These are phyloP conservation scores for Trametes sp. DNA, from an alignment of 1,284 basidiomycete species.

Conservation along the genomic window DNA sequence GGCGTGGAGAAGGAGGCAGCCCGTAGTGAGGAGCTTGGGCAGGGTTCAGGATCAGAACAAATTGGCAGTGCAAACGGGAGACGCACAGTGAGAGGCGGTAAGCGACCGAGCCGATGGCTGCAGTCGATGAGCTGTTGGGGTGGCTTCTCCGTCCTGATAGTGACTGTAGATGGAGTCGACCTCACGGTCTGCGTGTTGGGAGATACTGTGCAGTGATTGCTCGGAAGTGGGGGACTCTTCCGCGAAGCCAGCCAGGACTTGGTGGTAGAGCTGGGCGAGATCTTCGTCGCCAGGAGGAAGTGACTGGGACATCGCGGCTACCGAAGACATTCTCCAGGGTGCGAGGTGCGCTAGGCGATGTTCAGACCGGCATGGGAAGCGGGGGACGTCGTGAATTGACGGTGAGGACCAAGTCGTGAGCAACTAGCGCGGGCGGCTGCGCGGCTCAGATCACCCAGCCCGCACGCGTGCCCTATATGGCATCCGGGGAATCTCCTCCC, in stretches of 20 bases:
- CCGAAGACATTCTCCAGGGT: constrained; percentile 36
- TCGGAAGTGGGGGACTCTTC: constrained; percentile 53
- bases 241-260: constrained; percentile 71
- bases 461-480: constrained; percentile 22
- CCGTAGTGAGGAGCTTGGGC: constrained; percentile 31
- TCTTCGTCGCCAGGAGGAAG: constrained; percentile 67
- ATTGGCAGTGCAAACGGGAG: constrained; percentile 29
- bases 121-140: constrained; percentile 36
- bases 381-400: not conserved
- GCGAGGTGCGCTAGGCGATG: not conserved
- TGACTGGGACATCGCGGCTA: constrained; percentile 34
- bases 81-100: constrained; percentile 35
- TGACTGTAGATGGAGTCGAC: constrained; percentile 39
- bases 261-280: constrained; percentile 72
- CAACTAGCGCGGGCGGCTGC: constrained; percentile 15
- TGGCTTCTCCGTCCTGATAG: constrained; percentile 42
- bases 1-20: constrained; percentile 39
- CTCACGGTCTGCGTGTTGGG: constrained; percentile 39
- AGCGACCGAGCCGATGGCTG: constrained; percentile 34
- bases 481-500: constrained; percentile 18
- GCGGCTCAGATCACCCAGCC: constrained; percentile 12
- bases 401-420: not conserved
- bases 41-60: constrained; percentile 26
- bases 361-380: constrained; percentile 10
- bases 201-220: constrained; percentile 41